Evolutionary conservation across 345 rosid species (phyloP).

Genomic region (Corchorus olitorius): DNA sequence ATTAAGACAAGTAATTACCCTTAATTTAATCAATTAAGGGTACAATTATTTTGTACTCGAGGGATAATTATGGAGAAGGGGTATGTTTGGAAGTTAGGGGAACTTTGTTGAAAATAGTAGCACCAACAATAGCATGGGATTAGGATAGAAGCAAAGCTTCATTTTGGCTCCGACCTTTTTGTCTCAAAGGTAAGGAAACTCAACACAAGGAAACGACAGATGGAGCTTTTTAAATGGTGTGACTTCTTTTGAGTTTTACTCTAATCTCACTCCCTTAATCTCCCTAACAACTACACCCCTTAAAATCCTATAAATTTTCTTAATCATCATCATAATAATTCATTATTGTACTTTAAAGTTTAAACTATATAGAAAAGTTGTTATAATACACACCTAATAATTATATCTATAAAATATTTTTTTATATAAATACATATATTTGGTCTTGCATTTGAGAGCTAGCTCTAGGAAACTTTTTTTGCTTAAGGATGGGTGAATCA

Average conservation of each 20-base stretch:
- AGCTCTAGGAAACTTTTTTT: slow-evolving; percentile 20
- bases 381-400: not conserved
- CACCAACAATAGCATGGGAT: slow-evolving; percentile 21
- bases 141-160: slow-evolving; percentile 11
- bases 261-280: slow-evolving; percentile 35
- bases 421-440: slow-evolving; percentile 10
- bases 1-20: no score
- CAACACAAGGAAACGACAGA: slow-evolving; percentile 33
- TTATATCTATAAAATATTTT: not conserved
- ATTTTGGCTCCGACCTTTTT: slow-evolving; percentile 29
- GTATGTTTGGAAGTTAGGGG: slow-evolving; percentile 12
- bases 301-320: slow-evolving; percentile 13
- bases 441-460: not conserved
- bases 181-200: slow-evolving; percentile 40
- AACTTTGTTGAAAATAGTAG: not conserved
- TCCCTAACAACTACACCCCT: slow-evolving; percentile 35
- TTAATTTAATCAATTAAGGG: no score
- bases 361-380: slow-evolving; percentile 6
- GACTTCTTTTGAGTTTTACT: slow-evolving; percentile 27
- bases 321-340: not conserved
- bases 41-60: not conserved
- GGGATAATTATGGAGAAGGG: not conserved
- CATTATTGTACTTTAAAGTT: not conserved
- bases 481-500: slow-evolving; percentile 44
- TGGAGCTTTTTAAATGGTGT: slow-evolving; percentile 48